Percentiles rank a stretch among this genome's conserved stretches.
Evolutionary conservation across 2,329 filamentous ascomycete species (phyloP).

Genomic region (Elsinoe batatas): DNA sequence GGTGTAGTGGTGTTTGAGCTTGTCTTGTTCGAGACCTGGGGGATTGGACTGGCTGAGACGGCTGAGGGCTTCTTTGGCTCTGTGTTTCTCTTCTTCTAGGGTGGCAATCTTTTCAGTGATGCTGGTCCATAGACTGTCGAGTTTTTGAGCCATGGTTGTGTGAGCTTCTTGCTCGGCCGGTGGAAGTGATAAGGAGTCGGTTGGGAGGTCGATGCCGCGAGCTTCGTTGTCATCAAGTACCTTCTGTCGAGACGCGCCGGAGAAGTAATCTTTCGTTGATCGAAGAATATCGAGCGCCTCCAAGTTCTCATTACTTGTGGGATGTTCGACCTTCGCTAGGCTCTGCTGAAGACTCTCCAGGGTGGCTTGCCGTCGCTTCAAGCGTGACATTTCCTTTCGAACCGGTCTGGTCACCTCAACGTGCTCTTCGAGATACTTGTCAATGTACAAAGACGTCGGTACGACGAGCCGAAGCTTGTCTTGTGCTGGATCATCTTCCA

Average conservation of each 20-base stretch:
- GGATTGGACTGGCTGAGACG: slow-evolving; percentile 22
- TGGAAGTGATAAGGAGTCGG: slow-evolving; percentile 14
- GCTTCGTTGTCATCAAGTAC: slow-evolving; percentile 17
- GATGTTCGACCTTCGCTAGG: slow-evolving; percentile 28
- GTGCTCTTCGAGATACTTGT: slow-evolving; percentile 49
- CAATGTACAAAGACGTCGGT: slow-evolving; percentile 46
- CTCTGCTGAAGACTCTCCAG: slow-evolving; percentile 29
- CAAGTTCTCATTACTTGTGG: slow-evolving; percentile 20
- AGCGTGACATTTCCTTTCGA: slow-evolving; percentile 31
- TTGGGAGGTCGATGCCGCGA: slow-evolving; percentile 14
- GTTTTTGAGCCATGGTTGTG: slow-evolving; percentile 23
- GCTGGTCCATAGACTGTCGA: slow-evolving; percentile 26
- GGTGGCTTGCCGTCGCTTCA: slow-evolving; percentile 22
- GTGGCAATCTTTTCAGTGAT: slow-evolving; percentile 25
- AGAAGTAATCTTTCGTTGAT: slow-evolving; percentile 25
- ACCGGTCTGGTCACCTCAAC: slow-evolving; percentile 39
- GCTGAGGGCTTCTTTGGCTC: slow-evolving; percentile 22
- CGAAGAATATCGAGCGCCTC: slow-evolving; percentile 31
- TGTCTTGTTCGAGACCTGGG: slow-evolving; percentile 16
- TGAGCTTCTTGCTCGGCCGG: slow-evolving; percentile 18
- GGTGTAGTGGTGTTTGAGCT: slow-evolving; percentile 41
- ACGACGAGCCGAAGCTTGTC: slow-evolving; percentile 39
- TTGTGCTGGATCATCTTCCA: slow-evolving; percentile 27
- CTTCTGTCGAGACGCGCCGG: slow-evolving; percentile 20
- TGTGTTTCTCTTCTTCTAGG: slow-evolving; percentile 24